Base-by-base conservation (phyloP, 2,329 filamentous ascomycete species). In the Grosmannia clavigera region DNA sequence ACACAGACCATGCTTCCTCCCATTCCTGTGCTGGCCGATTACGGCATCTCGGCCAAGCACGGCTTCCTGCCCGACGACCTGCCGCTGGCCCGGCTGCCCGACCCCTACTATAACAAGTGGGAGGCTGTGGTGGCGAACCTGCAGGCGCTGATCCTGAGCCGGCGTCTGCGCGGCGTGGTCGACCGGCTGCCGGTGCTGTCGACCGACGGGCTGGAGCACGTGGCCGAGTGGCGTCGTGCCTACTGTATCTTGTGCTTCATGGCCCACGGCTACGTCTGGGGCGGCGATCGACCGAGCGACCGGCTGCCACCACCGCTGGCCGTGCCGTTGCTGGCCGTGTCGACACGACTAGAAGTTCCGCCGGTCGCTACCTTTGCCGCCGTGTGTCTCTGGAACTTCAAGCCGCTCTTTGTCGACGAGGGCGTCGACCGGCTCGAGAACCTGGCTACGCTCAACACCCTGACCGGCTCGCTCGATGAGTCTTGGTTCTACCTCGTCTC, bases 401-500 rank as follows among this genome's bases (percentile, higher is more conserved):
- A 92, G 73, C 90, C 92, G 0, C 81, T 97, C 59, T 96, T 97
- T 69, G 75, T 84, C 62, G 83, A 90, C 63, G 92, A 96, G 71
- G 81, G 82, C 43, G 83, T 94, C 61, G 90, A 95, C 68, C 84
- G 84, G 64, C 80, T 97, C 54, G 86, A 94, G 68, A 97, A 99
- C 67, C 80, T 99, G 60, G 85, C 90, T 50, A 94, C 90, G 2
- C 79, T 97, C 62, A 84, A 85, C 68, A 96, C 94, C 19, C 95
- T 96, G 69, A 97, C 94, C 19, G 94, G 94, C 57, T 92, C 91
- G 9, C 78, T 95, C 60, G 94, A 99, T 70, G 94, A 99, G 75
- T 96, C 94, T 64, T 99, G 94, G 94, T 99, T 99, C 71, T 99
- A 97, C 71, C 80, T 99, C 14, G 84, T 97, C 58, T 96, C 91